Evolutionary conservation across 2,329 filamentous ascomycete genomes (phyloP).

Genomic region (Cladosporium sp.): DNA sequence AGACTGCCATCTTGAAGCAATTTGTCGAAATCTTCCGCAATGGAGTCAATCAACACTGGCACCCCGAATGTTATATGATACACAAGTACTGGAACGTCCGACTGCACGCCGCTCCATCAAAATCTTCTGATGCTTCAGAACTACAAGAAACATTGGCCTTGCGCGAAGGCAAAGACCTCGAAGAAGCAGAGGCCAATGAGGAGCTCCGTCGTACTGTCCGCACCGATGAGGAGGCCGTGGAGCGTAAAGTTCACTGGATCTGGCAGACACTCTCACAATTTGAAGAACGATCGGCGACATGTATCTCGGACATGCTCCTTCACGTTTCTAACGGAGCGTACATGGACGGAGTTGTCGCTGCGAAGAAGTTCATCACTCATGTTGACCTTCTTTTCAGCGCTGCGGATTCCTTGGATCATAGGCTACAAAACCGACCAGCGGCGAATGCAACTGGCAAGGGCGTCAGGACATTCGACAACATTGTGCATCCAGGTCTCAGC

Average conservation of each 20-base stretch:
- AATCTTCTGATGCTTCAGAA: constrained; percentile 40
- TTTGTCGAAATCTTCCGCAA: constrained; percentile 99
- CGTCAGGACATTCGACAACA: constrained; percentile 37
- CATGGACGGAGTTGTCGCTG: constrained; percentile 89
- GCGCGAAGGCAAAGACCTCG: constrained; percentile 36
- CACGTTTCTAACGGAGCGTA: constrained; percentile 98
- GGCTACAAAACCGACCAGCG: constrained; percentile 55
- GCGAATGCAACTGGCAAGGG: constrained; percentile 29
- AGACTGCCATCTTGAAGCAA: constrained; percentile 96
- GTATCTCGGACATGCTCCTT: constrained; percentile 97
- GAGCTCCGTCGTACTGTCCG: constrained; percentile 75
- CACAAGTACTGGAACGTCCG: constrained; percentile 99
- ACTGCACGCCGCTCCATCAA: constrained; percentile 51
- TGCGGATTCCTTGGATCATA: constrained; percentile 78
- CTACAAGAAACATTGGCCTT: constrained; percentile 30
- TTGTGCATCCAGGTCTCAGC: constrained; percentile 66
- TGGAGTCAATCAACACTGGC: constrained; percentile 98
- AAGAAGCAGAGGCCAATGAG: constrained; percentile 61
- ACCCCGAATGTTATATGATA: constrained; percentile 99
- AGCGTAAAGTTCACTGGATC: constrained; percentile 96
- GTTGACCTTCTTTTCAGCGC: constrained; percentile 90
- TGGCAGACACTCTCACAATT: constrained; percentile 98
- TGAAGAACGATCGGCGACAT: constrained; percentile 95
- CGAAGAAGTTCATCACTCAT: constrained; percentile 94
- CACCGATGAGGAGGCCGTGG: constrained; percentile 87